Conservation (phyloP, 257 asterid genomes). For the Solanum piurae region DNA sequence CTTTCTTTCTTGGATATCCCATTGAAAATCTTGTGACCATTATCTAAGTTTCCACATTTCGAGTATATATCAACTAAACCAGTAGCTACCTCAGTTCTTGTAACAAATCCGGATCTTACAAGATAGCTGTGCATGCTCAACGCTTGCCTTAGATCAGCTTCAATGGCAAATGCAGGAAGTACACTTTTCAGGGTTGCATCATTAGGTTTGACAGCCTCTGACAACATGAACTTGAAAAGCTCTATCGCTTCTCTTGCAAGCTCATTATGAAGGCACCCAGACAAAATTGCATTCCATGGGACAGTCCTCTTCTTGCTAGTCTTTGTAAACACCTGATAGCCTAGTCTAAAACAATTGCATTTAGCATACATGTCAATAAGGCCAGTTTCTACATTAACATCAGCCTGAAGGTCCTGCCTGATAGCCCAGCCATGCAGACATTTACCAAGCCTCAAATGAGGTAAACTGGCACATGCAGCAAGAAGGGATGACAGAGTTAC, state of each 20-base stretch:
- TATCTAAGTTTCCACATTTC: constrained; percentile 57
- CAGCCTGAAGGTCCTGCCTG: constrained; percentile 48
- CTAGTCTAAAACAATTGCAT: constrained; percentile 36
- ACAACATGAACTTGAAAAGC: constrained; percentile 66
- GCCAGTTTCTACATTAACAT: constrained; percentile 76
- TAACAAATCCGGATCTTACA: constrained; percentile 55
- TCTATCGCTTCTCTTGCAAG: constrained; percentile 45
- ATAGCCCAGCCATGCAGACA: constrained; percentile 85
- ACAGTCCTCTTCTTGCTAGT: constrained; percentile 61
- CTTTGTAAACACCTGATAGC: constrained; percentile 46
- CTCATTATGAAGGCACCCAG: constrained; percentile 61
- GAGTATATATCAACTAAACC: constrained; percentile 71
- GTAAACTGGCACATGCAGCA: constrained; percentile 45
- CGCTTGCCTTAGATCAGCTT: constrained; percentile 64
- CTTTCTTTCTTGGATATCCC: constrained; percentile 29
- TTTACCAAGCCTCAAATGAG: constrained; percentile 62
- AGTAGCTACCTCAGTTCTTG: constrained; percentile 51
- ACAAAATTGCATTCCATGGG: constrained; percentile 83
- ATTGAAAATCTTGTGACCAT: constrained; percentile 48
- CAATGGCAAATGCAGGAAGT: constrained; percentile 80
- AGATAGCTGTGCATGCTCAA: constrained; percentile 58
- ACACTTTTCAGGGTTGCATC: constrained; percentile 79
- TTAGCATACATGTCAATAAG: constrained; percentile 78
- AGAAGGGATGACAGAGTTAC: constrained; percentile 71
- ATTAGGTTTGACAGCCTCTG: constrained; percentile 40